Conservation (phyloP, 1,284 basidiomycete genomes). For the Bjerkandera adusta region DNA sequence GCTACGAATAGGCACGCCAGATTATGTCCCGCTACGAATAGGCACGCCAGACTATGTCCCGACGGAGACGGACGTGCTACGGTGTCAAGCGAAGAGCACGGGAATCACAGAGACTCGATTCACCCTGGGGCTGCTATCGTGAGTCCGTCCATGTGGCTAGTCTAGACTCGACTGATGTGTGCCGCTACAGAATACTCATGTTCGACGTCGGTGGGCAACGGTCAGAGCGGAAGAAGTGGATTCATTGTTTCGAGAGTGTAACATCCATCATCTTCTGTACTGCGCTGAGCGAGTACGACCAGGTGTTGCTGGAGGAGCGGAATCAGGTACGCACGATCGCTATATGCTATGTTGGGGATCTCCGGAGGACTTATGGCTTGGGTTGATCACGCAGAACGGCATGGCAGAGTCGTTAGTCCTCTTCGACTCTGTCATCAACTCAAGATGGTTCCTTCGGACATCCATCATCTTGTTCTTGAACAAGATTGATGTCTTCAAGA, state of each 20-base stretch:
- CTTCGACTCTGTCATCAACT: constrained; percentile 96
- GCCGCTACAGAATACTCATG: constrained; percentile 79
- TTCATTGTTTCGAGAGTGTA: constrained; percentile 92
- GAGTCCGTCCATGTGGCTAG: constrained; percentile 14
- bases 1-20: no score
- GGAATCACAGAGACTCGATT: constrained; percentile 93
- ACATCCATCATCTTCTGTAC: constrained; percentile 97
- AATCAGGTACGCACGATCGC: constrained; percentile 59
- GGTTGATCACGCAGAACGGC: constrained; percentile 72
- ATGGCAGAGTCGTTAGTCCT: constrained; percentile 94
- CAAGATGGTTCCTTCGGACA: constrained; percentile 94
- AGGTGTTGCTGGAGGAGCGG: constrained; percentile 79
- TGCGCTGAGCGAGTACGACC: constrained; percentile 93
- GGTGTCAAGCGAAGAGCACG: constrained; percentile 88
- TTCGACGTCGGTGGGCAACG: constrained; percentile 94
- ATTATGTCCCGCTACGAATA: no score
- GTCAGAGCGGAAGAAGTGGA: constrained; percentile 95
- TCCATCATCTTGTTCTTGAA: constrained; percentile 94
- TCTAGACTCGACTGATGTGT: background rate
- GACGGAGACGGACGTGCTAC: constrained; percentile 85
- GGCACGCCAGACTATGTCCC: constrained; percentile 81
- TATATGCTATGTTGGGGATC: background rate
- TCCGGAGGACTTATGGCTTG: background rate
- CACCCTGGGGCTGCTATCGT: constrained; percentile 67
- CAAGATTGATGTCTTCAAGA: constrained; percentile 96